These are phyloP conservation scores for Rhododendron williamsianum DNA, from an alignment of 148 eudicot genomes.

Conservation along the genomic window DNA sequence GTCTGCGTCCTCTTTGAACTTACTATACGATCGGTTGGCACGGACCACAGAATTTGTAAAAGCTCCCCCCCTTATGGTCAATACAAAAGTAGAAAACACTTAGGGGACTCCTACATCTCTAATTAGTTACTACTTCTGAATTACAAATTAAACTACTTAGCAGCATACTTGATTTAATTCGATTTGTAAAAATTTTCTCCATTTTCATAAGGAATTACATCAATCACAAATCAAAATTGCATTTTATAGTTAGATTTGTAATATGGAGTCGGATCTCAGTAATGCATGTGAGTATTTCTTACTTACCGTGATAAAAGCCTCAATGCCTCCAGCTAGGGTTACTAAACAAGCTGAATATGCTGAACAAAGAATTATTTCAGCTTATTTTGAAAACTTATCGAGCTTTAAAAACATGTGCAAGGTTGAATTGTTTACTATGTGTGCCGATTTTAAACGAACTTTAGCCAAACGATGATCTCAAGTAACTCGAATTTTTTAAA, in stretches of 20 bases:
- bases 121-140: neutral
- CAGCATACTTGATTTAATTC: neutral
- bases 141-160: neutral
- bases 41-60: slow-evolving; percentile 36
- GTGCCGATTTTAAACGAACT: neutral
- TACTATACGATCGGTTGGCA: slow-evolving; percentile 23
- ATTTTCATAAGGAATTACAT: no score
- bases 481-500: neutral
- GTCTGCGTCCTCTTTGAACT: slow-evolving; percentile 22
- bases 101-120: neutral
- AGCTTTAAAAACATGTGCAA: neutral
- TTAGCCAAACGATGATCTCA: neutral
- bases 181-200: no score
- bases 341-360: neutral
- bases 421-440: neutral
- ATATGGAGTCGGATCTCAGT: neutral
- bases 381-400: neutral
- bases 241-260: neutral
- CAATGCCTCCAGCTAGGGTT: neutral
- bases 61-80: neutral
- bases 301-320: no score
- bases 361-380: no score
- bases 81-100: no score
- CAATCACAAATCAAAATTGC: no score
- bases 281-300: neutral